Evolutionary conservation across 2,329 filamentous ascomycete genomes (phyloP).

Genomic region (Calonectria pauciramosa): DNA sequence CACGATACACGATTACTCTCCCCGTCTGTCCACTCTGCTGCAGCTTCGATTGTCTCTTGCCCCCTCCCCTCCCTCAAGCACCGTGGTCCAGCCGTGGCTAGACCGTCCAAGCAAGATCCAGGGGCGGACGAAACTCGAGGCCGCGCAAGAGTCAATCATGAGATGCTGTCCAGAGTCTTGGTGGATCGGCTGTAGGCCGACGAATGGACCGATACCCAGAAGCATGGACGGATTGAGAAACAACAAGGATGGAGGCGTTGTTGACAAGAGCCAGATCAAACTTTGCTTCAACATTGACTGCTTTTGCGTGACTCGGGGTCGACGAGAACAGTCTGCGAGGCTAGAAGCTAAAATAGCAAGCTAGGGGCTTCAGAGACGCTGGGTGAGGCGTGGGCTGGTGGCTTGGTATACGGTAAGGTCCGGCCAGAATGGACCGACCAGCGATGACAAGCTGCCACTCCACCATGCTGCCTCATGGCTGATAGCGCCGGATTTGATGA

Average conservation of each 20-base stretch:
- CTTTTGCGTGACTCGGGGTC: slow-evolving; percentile 33
- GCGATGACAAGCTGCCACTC: slow-evolving; percentile 7
- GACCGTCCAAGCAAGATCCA: not conserved
- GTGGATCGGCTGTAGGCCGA: slow-evolving; percentile 21
- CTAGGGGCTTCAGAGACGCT: slow-evolving; percentile 23
- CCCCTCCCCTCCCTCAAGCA: not conserved
- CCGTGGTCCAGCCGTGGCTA: not conserved
- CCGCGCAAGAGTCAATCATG: slow-evolving; percentile 24
- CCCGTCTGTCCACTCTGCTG: not conserved
- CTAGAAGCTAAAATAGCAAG: not conserved
- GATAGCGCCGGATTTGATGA: slow-evolving; percentile 24
- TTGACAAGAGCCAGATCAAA: slow-evolving; percentile 35
- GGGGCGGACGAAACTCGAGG: slow-evolving; percentile 14
- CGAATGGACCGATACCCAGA: slow-evolving; percentile 23
- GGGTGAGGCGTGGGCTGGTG: slow-evolving; percentile 29
- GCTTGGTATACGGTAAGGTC: slow-evolving; percentile 43
- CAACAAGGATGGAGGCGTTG: slow-evolving; percentile 26
- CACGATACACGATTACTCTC: slow-evolving; percentile 18
- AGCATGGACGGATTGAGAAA: slow-evolving; percentile 29
- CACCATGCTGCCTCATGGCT: not conserved
- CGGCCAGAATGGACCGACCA: slow-evolving; percentile 40
- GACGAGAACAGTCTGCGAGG: slow-evolving; percentile 27
- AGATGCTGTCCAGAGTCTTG: not conserved
- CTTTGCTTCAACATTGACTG: slow-evolving; percentile 31
- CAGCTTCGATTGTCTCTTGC: not conserved